Conservation (phyloP, 2,329 filamentous ascomycete species). For the Diatrype stigma region DNA sequence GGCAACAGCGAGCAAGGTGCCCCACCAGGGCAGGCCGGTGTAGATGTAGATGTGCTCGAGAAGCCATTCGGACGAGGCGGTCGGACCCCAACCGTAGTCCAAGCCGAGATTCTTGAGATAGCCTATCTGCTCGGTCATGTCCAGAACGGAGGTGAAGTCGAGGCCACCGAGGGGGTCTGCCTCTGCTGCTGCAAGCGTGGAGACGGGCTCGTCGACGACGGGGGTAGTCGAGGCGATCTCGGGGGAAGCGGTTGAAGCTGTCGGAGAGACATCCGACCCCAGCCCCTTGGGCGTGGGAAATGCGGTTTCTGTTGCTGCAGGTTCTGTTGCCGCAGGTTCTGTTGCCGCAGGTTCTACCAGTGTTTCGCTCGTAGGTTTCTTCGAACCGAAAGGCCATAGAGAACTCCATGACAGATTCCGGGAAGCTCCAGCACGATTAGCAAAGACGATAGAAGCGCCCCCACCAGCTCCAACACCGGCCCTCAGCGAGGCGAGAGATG, state of each 20-base stretch:
- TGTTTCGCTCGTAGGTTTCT: constrained; percentile 12
- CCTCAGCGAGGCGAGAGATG: background rate
- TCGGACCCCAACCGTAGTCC: constrained; percentile 81
- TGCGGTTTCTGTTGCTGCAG: too few relatives aligned
- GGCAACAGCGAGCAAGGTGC: constrained; percentile 63
- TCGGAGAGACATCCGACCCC: constrained; percentile 3
- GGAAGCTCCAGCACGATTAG: constrained; percentile 24
- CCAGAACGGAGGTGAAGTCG: constrained; percentile 42
- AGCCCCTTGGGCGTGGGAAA: constrained; percentile 10
- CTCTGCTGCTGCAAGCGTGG: too few relatives aligned
- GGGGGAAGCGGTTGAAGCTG: constrained; percentile 1
- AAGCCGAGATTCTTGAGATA: constrained; percentile 80
- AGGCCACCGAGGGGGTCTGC: constrained; percentile 26
- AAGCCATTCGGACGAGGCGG: constrained; percentile 66
- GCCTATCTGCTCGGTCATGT: constrained; percentile 71
- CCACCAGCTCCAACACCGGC: constrained; percentile 6
- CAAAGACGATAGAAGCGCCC: constrained; percentile 20
- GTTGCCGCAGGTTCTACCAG: constrained; percentile 12
- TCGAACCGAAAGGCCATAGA: constrained; percentile 28
- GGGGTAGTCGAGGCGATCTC: constrained; percentile 6
- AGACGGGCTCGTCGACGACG: constrained; percentile 4
- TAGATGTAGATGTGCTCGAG: constrained; percentile 82
- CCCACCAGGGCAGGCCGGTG: constrained; percentile 76
- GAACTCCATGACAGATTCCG: constrained; percentile 28
- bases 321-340: too few relatives aligned